Percentiles rank a stretch among this genome's conserved stretches.
Conservation (phyloP, 2,329 filamentous ascomycete species). For the Trichoderma asperellum region DNA sequence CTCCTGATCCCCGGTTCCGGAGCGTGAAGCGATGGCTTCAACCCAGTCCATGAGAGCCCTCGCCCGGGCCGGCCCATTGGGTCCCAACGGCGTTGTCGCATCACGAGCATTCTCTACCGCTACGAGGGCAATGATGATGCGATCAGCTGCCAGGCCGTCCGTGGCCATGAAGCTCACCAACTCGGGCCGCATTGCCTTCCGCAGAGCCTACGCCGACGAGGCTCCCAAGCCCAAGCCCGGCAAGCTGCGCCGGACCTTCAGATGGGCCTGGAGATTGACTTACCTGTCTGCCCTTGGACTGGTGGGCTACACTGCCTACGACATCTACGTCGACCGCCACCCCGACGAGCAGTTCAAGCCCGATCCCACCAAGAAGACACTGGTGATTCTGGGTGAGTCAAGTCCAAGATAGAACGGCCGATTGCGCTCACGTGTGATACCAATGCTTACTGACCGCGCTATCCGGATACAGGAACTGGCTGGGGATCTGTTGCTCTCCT, state of each 20-base stretch:
- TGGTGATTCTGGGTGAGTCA: constrained; percentile 84
- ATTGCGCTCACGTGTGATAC: neutral
- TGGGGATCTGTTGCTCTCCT: constrained; percentile 95
- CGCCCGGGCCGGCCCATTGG: constrained; percentile 40
- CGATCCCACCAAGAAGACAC: constrained; percentile 91
- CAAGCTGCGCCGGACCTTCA: constrained; percentile 70
- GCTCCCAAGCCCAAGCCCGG: constrained; percentile 54
- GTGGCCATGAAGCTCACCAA: constrained; percentile 43
- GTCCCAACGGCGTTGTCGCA: constrained; percentile 38
- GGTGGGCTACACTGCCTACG: constrained; percentile 74
- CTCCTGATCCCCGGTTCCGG: constrained; percentile 22
- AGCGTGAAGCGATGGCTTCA: constrained; percentile 48
- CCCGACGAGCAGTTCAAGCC: constrained; percentile 77
- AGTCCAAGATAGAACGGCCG: neutral
- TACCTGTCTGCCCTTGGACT: constrained; percentile 74
- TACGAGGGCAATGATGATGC: constrained; percentile 34
- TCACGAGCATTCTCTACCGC: constrained; percentile 43
- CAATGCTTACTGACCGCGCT: constrained; percentile 34
- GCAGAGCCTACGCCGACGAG: constrained; percentile 56
- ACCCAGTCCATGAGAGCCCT: constrained; percentile 49
- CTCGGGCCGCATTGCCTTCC: constrained; percentile 48
- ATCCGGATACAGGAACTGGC: constrained; percentile 71
- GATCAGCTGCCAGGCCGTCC: constrained; percentile 37
- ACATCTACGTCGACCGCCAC: constrained; percentile 80
- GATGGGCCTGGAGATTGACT: constrained; percentile 81